Evolutionary conservation across 2,329 filamentous ascomycete species (phyloP), one percentile per base, ranked within the genome.

Genomic region (Pseudocercospora pini-densiflorae): DNA sequence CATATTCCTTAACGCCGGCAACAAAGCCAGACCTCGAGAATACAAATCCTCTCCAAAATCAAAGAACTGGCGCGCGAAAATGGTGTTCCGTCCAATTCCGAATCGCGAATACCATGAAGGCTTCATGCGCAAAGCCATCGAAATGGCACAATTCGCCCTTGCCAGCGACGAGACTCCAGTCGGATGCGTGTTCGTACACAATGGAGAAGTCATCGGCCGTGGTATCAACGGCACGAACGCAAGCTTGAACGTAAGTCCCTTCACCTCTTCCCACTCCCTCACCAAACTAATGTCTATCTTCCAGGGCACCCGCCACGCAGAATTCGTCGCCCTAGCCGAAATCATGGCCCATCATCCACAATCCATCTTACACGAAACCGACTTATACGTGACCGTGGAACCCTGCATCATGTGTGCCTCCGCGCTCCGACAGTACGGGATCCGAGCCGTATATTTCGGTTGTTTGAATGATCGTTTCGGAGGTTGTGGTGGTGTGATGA

Each of bases 381-480:
- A 91, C 75, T 87, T 99, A 60, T 99, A 99, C 79, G 95, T 99
- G 58, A 99, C 95, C 0, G 94, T 99, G 62, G 96, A 99, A 81
- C 95, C 95, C 4, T 99, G 95, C 79, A 93, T 99, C 81, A 99
- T 99, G 95, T 99, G 95, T 77, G 95, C 95, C 12, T 96, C 93
- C 6, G 88, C 96, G 61, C 86, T 99, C 59, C 89, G 93, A 60
- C 96, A 99, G 79, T 90, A 96, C 70, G 88, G 89, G 14, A 93
- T 99, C 79, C 88, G 91, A 68, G 91, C 90, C 71, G 95, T 99
- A 33, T 98, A 94, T 79, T 99, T 95, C 79, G 96, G 95, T 4
- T 97, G 94, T 66, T 88, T 92, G 73, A 99, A 99, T 78, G 95
- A 99, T 81, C 92, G 96, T 65, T 99, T 99, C 81, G 95, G 95